Evolutionary conservation across 257 asterid species (phyloP), one percentile per base, ranked within the genome.

Genomic region (Solanum bukasovii): DNA sequence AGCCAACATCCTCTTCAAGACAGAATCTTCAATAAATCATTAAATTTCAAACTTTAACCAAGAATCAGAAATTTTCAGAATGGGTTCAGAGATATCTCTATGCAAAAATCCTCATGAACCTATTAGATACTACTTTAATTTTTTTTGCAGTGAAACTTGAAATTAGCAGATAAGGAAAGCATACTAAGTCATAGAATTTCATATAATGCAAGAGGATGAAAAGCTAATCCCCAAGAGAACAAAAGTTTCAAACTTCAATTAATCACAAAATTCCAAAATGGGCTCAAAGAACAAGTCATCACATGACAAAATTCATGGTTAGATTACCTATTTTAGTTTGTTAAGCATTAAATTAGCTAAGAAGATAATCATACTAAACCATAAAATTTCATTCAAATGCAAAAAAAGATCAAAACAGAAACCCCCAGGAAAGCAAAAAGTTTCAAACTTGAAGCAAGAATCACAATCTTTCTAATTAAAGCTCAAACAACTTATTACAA

Each of bases 201-300:
- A n/a, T n/a, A n/a, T n/a, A n/a, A n/a, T n/a, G n/a, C n/a, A n/a
- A n/a, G n/a, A n/a, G n/a, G n/a, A n/a, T n/a, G n/a, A n/a, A n/a
- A n/a, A n/a, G n/a, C n/a, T n/a, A n/a, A n/a, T n/a, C n/a, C n/a
- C 94, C 90, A 83, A 91, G 12, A 83, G 5, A 52, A 10, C 71
- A 46, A 20, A 31, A 52, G 29, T 83, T 35, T 61, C 86, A 49
- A 83, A 35, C 87, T 65, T 21, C 7, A 68, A 67, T 25, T 16
- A 68, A 34, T 56, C 75, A 87, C 13, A 42, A 25, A 42, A 33
- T 21, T 23, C 3, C 83, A 74, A 18, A 74, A 74, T 35, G 52
- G 1, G 20, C 33, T 38, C 67, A 44, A 44, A 79, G 27, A 16
- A 27, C 44, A 67, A 31, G 25, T 27, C 44, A 31, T 12, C 13